Conservation (phyloP, 1,284 basidiomycete genomes). For the Naganishia liquefaciens region DNA sequence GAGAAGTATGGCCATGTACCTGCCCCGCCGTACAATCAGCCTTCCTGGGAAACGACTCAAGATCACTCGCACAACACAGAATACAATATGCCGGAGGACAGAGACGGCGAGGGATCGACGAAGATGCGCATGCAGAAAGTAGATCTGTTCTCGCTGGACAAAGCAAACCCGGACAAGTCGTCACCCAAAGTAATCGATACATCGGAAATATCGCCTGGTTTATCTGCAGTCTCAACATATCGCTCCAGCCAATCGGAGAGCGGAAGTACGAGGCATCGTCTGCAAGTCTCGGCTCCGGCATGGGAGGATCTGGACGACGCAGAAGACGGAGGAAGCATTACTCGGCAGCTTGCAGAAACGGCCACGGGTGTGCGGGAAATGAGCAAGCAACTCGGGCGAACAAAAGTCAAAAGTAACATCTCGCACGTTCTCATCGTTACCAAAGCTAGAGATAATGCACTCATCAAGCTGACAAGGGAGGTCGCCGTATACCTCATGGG, state of each 20-base stretch:
- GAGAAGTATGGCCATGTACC: conserved; percentile 52
- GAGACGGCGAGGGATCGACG: background rate
- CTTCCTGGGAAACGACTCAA: background rate
- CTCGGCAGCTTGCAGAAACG: conserved; percentile 91
- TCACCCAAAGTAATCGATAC: too few relatives aligned
- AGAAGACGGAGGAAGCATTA: conserved; percentile 70
- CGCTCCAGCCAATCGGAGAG: background rate
- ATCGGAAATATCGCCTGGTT: conserved; percentile 8
- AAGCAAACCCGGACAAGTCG: conserved; percentile 4
- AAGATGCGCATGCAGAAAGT: conserved; percentile 8
- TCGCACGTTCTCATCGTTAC: conserved; percentile 95
- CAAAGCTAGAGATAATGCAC: conserved; percentile 93
- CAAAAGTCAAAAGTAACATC: conserved; percentile 85
- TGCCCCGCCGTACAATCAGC: conserved; percentile 41
- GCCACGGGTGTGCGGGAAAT: conserved; percentile 96
- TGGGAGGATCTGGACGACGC: conserved; percentile 53
- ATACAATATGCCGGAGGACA: too few relatives aligned
- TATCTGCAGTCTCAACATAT: conserved; percentile 18
- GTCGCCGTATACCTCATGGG: conserved; percentile 93
- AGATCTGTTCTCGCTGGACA: background rate
- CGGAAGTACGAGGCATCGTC: background rate
- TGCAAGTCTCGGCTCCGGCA: conserved; percentile 24
- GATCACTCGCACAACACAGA: background rate
- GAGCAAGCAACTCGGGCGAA: conserved; percentile 96
- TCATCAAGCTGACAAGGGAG: conserved; percentile 92